Evolutionary conservation across 176 grass and related monocot genomes (phyloP), one percentile per base, ranked within the genome.

Genomic region (Hsuehochloa calcarea): DNA sequence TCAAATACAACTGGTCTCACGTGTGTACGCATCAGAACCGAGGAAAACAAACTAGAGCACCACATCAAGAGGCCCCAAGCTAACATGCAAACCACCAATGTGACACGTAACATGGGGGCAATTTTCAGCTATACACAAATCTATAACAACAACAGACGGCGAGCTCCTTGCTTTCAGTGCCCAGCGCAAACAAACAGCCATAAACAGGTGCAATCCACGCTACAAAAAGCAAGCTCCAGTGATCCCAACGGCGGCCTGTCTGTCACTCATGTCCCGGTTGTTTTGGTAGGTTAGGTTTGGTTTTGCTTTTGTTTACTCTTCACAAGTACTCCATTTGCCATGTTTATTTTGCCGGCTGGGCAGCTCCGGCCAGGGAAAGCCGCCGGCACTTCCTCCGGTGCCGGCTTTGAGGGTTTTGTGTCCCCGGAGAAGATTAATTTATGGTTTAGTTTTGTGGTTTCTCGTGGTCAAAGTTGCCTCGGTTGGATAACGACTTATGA

Each of bases 121-220:
- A 39, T 20, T 74, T 75, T 73, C 23, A 71, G 52, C 72, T 23
- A 11, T 5, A 31, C 38, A 41, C 23, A 51, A 51, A 60, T 80
- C 55, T 7, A 68, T 17, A 22, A 35, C 3, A 63, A 37, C 40
- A 68, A 61, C 20, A 26, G 44, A 13, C n/a, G 17, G 27, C 8
- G 11, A 47, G 67, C 19, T 37, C 86, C 54, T 94, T 87, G 89
- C 55, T 84, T 94, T 94, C 92, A 94, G 92, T 87, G 92, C 65
- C 71, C 45, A 35, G 26, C 82, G 3, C 54, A 63, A 80, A 47
- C 65, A 59, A 85, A 41, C 65, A 74, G 47, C 70, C 22, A 85
- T 46, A 46, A 35, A 26, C 68, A 26, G 56, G 47, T 77, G 74
- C 44, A 31, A 88, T 85, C 90, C 75, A 46, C 77, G 16, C 65